Evolutionary conservation across 306 rosid species (phyloP).

Genomic region (Potentilla sterilis): DNA sequence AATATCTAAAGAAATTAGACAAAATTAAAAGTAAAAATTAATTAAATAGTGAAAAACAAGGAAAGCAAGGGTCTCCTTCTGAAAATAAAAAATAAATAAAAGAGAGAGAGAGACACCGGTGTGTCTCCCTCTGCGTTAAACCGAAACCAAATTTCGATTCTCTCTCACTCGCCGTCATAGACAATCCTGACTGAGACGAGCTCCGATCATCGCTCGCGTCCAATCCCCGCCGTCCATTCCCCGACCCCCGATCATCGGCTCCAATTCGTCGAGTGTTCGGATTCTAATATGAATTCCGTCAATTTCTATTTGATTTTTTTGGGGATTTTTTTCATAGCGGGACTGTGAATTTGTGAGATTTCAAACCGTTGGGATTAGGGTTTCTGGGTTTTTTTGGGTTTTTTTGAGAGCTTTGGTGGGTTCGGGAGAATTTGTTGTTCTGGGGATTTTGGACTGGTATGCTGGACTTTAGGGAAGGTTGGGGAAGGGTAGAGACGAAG

Average conservation of each 20-base stretch:
- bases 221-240: conserved; percentile 5
- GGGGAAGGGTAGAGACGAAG: conserved; percentile 21
- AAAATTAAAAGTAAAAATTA: neutral
- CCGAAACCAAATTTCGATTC: conserved; percentile 8
- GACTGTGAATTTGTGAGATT: conserved; percentile 19
- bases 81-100: neutral
- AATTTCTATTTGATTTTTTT: conserved; percentile 32
- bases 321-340: conserved; percentile 37
- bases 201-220: conserved; percentile 7
- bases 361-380: conserved; percentile 30
- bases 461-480: conserved; percentile 72
- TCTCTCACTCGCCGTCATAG: neutral
- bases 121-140: neutral
- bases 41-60: neutral
- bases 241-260: neutral
- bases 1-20: neutral
- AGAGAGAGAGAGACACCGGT: neutral
- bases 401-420: conserved; percentile 39
- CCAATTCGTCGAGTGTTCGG: neutral
- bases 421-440: conserved; percentile 22
- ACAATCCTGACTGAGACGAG: neutral
- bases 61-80: neutral
- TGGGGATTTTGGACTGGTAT: conserved; percentile 45
- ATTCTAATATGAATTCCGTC: conserved; percentile 22
- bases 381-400: conserved; percentile 43